Evolutionary conservation across 176 grass and related monocot genomes (phyloP).

Genomic region (Rhynchospora pubera): DNA sequence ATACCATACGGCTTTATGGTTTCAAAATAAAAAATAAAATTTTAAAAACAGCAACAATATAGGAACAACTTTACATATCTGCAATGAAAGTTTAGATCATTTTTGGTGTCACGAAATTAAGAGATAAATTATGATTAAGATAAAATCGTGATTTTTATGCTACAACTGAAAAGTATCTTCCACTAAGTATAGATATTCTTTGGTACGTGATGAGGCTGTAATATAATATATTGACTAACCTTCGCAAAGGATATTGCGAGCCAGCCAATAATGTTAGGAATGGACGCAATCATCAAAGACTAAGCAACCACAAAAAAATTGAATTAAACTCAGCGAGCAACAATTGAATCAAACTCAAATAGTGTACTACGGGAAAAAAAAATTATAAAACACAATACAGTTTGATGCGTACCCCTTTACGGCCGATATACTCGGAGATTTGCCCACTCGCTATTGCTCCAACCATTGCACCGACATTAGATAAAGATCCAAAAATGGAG

Average conservation of each 20-base stretch:
- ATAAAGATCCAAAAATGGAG: slow-evolving; percentile 87
- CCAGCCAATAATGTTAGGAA: slow-evolving; percentile 93
- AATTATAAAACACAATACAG: not conserved
- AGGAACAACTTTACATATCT: no score
- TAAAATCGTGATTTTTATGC: not conserved
- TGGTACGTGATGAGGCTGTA: not conserved
- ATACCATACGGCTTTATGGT: not conserved
- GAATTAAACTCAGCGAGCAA: not conserved
- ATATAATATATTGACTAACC: slow-evolving; percentile 30
- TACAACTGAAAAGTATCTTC: not conserved
- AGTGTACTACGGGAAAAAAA: not conserved
- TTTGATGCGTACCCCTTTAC: slow-evolving; percentile 62
- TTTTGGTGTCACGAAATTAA: not conserved
- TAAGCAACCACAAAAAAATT: slow-evolving; percentile 16
- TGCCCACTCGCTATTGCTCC: slow-evolving; percentile 86
- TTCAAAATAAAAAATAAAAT: not conserved
- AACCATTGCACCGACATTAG: slow-evolving; percentile 93
- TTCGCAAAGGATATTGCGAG: slow-evolving; percentile 91
- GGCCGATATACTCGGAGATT: slow-evolving; percentile 83
- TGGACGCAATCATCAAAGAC: slow-evolving; percentile 91
- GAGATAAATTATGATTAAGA: not conserved
- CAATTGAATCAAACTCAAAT: not conserved
- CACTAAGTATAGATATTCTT: not conserved
- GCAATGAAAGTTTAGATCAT: no score
- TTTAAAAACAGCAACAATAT: no score